These are phyloP conservation scores for Trapa incisa DNA, from an alignment of 345 rosid species.

Conservation along the genomic window DNA sequence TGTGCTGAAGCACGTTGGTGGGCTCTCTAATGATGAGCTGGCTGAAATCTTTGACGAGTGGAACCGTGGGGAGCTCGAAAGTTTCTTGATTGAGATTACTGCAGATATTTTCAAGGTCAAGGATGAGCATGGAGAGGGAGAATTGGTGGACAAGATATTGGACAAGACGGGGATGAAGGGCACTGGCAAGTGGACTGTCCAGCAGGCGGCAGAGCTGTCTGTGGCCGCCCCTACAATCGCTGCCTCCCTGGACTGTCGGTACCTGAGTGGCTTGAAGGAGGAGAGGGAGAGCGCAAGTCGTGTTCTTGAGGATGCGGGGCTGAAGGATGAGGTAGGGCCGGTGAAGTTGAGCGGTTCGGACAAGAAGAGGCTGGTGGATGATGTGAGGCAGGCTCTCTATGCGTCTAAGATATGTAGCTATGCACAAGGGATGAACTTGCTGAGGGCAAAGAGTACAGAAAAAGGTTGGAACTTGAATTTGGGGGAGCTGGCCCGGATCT, in stretches of 20 bases:
- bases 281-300: slow-evolving; percentile 61
- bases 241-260: slow-evolving; percentile 83
- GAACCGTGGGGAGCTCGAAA: slow-evolving; percentile 82
- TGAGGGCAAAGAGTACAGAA: slow-evolving; percentile 80
- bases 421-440: slow-evolving; percentile 90
- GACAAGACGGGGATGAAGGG: slow-evolving; percentile 99
- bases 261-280: slow-evolving; percentile 85
- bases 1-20: slow-evolving; percentile 83
- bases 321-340: slow-evolving; percentile 54
- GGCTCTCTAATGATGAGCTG: slow-evolving; percentile 53
- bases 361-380: slow-evolving; percentile 83
- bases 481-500: slow-evolving; percentile 81
- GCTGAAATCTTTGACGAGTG: slow-evolving; percentile 64
- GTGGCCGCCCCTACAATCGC: slow-evolving; percentile 96
- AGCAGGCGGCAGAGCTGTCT: slow-evolving; percentile 92
- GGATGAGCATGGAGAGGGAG: slow-evolving; percentile 55
- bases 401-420: slow-evolving; percentile 93
- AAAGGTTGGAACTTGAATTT: slow-evolving; percentile 78
- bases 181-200: slow-evolving; percentile 97
- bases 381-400: slow-evolving; percentile 83
- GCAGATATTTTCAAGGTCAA: slow-evolving; percentile 73
- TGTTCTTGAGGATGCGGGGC: slow-evolving; percentile 62
- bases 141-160: slow-evolving; percentile 82
- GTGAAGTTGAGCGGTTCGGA: slow-evolving; percentile 32
- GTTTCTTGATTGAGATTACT: slow-evolving; percentile 84